phyloP scores from a whole-genome alignment of 1,139 yeast species.

The Scheffersomyces illinoinensis region DNA sequence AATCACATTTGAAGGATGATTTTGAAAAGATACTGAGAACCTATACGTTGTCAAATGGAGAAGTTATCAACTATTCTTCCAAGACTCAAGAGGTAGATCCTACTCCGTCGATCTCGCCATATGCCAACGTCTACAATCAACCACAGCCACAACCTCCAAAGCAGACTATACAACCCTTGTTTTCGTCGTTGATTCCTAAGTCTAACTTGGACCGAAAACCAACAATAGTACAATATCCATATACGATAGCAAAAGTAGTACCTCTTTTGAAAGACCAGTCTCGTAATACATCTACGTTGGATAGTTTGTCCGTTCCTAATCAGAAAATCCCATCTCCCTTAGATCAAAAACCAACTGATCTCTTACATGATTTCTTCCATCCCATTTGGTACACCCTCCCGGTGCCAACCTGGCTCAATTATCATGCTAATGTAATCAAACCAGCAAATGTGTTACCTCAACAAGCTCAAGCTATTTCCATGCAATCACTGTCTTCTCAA shows the following conservation, averaged over 20 bases:
- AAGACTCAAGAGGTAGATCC: constrained; percentile 31
- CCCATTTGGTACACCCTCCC: constrained; percentile 88
- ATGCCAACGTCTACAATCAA: constrained; percentile 17
- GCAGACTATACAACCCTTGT: constrained; percentile 56
- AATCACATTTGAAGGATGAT: constrained; percentile 46
- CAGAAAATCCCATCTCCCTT: constrained; percentile 60
- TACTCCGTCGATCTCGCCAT: constrained; percentile 12
- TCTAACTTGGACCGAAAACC: constrained; percentile 70
- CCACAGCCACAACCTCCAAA: constrained; percentile 23
- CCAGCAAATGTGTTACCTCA: constrained; percentile 10
- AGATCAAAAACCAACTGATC: constrained; percentile 62
- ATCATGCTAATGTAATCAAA: constrained; percentile 29
- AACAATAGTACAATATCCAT: constrained; percentile 59
- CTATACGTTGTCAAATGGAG: constrained; percentile 62
- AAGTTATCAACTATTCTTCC: constrained; percentile 48
- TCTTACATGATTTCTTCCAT: constrained; percentile 72
- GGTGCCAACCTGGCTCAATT: constrained; percentile 77
- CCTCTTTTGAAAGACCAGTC: constrained; percentile 44
- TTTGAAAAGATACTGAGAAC: constrained; percentile 66
- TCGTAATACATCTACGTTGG: constrained; percentile 41
- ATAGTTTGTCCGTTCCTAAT: constrained; percentile 48
- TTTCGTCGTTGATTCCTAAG: constrained; percentile 63
- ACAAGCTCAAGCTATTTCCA: constrained; percentile 4
- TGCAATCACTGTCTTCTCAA: constrained; percentile 1
- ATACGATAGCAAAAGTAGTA: constrained; percentile 56